These are phyloP conservation scores for Ganoderma meredithae DNA, from an alignment of 1,284 basidiomycete species.

Conservation along the genomic window DNA sequence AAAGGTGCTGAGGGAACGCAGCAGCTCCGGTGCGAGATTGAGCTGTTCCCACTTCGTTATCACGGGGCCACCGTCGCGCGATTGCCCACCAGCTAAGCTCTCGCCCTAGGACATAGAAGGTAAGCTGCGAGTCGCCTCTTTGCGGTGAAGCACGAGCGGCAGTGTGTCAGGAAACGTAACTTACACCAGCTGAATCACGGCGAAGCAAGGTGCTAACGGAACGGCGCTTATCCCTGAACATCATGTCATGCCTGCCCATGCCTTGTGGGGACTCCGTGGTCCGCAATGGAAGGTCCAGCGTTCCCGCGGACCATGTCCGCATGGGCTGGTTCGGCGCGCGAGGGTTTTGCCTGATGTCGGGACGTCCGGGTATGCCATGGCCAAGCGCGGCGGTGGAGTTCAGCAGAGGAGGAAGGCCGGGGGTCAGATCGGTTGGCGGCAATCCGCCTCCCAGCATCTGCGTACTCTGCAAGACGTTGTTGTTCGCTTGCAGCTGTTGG, in stretches of 20 bases:
- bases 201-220: conserved; percentile 74
- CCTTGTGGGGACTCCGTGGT: conserved; percentile 43
- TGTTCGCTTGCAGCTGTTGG: conserved; percentile 63
- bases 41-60: conserved; percentile 98
- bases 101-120: conserved; percentile 47
- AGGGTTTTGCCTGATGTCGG: conserved; percentile 60
- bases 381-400: conserved; percentile 53
- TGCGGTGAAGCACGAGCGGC: background rate
- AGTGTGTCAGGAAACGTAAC: conserved; percentile 39
- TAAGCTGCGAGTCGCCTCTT: conserved; percentile 4
- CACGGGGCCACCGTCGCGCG: conserved; percentile 81
- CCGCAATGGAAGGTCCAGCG: conserved; percentile 73
- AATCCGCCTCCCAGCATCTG: conserved; percentile 54
- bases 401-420: conserved; percentile 47
- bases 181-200: conserved; percentile 77
- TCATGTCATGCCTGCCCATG: conserved; percentile 41
- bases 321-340: conserved; percentile 73
- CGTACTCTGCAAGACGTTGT: conserved; percentile 34
- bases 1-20: conserved; percentile 92
- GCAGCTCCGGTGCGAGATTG: conserved; percentile 84
- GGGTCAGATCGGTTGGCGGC: conserved; percentile 57
- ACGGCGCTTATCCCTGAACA: conserved; percentile 72
- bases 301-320: conserved; percentile 84
- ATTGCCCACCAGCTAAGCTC: conserved; percentile 54
- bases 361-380: conserved; percentile 64